Base-by-base conservation (phyloP, 176 grass and related monocot species). In the Phoenix dactylifera region DNA sequence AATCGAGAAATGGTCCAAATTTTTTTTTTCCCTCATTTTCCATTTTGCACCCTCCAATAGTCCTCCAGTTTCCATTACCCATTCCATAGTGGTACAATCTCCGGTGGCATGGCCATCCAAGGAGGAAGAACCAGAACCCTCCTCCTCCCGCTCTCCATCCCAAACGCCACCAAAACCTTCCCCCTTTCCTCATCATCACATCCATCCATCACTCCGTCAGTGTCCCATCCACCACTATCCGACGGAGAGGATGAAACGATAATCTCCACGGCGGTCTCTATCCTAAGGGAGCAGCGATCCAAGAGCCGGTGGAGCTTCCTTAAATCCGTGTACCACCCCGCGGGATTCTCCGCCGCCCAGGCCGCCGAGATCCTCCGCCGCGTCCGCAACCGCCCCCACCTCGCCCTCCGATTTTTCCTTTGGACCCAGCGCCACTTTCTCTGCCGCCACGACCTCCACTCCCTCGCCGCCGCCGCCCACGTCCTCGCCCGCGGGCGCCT, bases 391-490 rank as follows among this genome's bases (percentile, higher is more conserved):
- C 55, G 24, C 7, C 55, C 68, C 5, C 55, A 55, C 23, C 55
- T 70, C 39, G 68, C 68, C 39, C 68, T 59, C 55, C 55, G 68
- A 15, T 59, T 70, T 39, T 70, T 70, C 68, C 7, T 51, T 15
- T 59, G 44, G 29, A 26, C 44, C 15, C 35, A 35, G 4, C 35
- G 32, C 22, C 22, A 50, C 19, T 50, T 10, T 20, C 55, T 58
- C 44, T 59, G 22, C 56, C 39, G 18, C 32, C 55, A 70, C 39
- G 39, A 70, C 56, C 48, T 3, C 44, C 48, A 50, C 35, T 58
- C 54, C 32, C 59, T 70, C 16, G 56, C 56, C 7, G 68, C 55
- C 15, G 22, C 39, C 19, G 68, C 28, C 39, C 55, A 70, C 56
- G 68, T 71, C 22, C 39, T 51, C 44, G 68, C 55, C 1, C 68